Evolutionary conservation across 208 protist genomes (phyloP).

Genomic region (Leishmania amazonensis): DNA sequence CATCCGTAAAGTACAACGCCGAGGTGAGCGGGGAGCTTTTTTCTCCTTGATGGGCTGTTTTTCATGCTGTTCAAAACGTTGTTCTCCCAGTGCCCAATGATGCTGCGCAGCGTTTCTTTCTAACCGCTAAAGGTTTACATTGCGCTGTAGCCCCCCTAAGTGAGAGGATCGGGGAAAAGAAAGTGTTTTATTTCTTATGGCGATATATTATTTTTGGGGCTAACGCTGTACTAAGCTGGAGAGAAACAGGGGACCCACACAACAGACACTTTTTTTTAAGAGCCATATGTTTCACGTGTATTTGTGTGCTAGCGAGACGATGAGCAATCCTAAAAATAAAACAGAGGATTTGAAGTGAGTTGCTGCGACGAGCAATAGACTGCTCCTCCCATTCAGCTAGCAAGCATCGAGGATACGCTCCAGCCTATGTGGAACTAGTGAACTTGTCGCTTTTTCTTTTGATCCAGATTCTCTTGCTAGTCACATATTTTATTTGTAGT

Average conservation of each 20-base stretch:
- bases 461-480: conserved; percentile 4
- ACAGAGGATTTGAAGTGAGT: neutral
- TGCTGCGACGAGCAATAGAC: neutral
- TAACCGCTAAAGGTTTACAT: neutral
- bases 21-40: neutral
- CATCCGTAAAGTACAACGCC: neutral
- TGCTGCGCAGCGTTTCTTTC: neutral
- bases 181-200: neutral
- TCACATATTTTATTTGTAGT: conserved; percentile 19
- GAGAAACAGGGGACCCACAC: neutral
- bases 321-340: neutral
- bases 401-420: neutral
- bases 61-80: conserved; percentile 31
- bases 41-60: conserved; percentile 9
- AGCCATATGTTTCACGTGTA: neutral
- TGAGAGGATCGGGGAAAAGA: neutral
- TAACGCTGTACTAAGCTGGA: neutral
- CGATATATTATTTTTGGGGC: conserved; percentile 5
- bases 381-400: neutral
- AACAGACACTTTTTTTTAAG: neutral
- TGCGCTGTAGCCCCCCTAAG: neutral
- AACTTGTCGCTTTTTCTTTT: conserved; percentile 1
- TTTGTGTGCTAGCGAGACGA: neutral
- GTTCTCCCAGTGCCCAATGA: neutral
- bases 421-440: too few relatives aligned